These are phyloP conservation scores for Licmophora abbreviata DNA, from an alignment of 108 stramenopile genomes.

Conservation along the genomic window DNA sequence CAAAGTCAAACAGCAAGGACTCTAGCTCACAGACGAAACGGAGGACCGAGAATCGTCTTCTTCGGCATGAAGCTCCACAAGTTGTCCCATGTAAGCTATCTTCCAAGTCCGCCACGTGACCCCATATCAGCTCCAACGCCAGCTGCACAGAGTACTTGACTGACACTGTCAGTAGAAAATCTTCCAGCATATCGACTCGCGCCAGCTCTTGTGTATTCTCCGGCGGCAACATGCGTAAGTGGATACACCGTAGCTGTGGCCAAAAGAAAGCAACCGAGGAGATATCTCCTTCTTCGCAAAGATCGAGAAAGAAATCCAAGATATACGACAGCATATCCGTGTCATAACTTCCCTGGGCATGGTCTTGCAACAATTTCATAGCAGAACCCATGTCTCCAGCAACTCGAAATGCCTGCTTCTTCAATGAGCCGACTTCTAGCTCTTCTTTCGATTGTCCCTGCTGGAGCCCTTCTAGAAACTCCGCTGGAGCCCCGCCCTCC, in stretches of 20 bases:
- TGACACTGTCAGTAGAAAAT: conserved; percentile 74
- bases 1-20: conserved; percentile 72
- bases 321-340: conserved; percentile 59
- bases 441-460: conserved; percentile 30
- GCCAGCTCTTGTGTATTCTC: conserved; percentile 44
- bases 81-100: conserved; percentile 23
- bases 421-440: conserved; percentile 45
- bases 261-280: conserved; percentile 77
- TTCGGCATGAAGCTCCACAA: conserved; percentile 30
- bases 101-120: conserved; percentile 78
- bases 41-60: conserved; percentile 62
- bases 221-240: conserved; percentile 80
- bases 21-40: conserved; percentile 81
- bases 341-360: conserved; percentile 32
- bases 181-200: conserved; percentile 75
- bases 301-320: conserved; percentile 78
- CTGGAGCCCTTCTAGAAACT: conserved; percentile 61
- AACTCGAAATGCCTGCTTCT: conserved; percentile 82
- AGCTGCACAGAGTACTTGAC: conserved; percentile 67
- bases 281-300: conserved; percentile 72
- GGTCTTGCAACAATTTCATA: conserved; percentile 65
- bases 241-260: conserved; percentile 78
- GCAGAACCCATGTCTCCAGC: conserved; percentile 85
- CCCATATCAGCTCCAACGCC: conserved; percentile 74
- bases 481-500: conserved; percentile 34